Evolutionary conservation across 2,329 filamentous ascomycete species (phyloP).

Genomic region (Fusarium sp.): DNA sequence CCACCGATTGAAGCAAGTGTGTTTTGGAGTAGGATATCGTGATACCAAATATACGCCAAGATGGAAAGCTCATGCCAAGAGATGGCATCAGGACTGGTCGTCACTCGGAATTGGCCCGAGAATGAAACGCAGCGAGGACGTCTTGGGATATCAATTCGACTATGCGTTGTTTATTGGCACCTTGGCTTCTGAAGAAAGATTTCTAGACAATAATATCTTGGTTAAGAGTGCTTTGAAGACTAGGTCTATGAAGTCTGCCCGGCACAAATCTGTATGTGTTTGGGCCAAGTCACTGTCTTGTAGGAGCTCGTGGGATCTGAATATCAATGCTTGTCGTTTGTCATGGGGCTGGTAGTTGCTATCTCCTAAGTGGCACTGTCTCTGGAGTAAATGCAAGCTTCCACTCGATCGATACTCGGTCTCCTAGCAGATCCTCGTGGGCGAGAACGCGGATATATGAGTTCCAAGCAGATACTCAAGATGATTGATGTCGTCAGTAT

Average conservation of each 20-base stretch:
- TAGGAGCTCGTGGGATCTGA: neutral
- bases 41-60: slow-evolving; percentile 35
- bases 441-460: neutral
- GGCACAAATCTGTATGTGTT: neutral
- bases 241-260: neutral
- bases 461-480: neutral
- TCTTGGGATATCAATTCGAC: neutral
- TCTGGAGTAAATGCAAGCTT: neutral
- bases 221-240: neutral
- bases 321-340: too few relatives aligned
- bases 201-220: neutral
- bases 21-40: slow-evolving; percentile 18
- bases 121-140: neutral
- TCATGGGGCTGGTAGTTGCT: neutral
- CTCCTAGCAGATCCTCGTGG: neutral
- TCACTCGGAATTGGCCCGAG: neutral
- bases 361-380: neutral
- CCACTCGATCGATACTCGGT: neutral
- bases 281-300: neutral
- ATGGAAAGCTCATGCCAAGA: neutral
- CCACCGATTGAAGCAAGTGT: slow-evolving; percentile 55
- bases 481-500: too few relatives aligned
- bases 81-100: neutral
- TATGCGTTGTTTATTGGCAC: neutral
- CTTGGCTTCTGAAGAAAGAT: neutral